Evolutionary conservation across 192 early-diverging fungal genomes (phyloP).

Genomic region (Funneliformis mosseae): DNA sequence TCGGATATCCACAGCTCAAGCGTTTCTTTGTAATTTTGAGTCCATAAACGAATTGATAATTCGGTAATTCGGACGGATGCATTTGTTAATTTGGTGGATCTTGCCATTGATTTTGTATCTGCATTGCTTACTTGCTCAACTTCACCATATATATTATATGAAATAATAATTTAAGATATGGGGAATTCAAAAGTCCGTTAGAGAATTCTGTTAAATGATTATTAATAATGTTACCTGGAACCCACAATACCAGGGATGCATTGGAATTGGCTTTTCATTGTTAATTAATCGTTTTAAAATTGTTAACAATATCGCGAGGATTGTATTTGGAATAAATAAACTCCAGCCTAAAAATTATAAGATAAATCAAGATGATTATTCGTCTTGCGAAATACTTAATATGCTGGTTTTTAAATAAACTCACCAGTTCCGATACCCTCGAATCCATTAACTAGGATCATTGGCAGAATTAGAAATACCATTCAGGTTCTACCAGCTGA

Average conservation of each 20-base stretch:
- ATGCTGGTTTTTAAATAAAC: background rate
- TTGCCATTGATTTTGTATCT: constrained; percentile 72
- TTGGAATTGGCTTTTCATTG: too few relatives aligned
- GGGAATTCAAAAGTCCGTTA: too few relatives aligned
- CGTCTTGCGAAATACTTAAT: background rate
- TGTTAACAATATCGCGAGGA: constrained; percentile 87
- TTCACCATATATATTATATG: constrained; percentile 44
- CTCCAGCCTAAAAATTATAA: constrained; percentile 58
- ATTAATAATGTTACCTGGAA: constrained; percentile 54
- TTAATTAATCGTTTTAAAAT: too few relatives aligned
- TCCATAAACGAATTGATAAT: constrained; percentile 89
- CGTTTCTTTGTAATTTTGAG: constrained; percentile 81
- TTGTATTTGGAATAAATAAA: constrained; percentile 81
- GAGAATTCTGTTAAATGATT: constrained; percentile 61
- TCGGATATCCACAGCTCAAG: constrained; percentile 73
- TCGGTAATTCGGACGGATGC: constrained; percentile 86
- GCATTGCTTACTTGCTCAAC: constrained; percentile 63
- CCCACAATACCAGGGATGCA: too few relatives aligned
- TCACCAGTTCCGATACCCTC: constrained; percentile 90
- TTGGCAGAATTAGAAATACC: constrained; percentile 94
- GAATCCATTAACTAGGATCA: constrained; percentile 90
- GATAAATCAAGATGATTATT: background rate
- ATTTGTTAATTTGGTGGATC: constrained; percentile 70
- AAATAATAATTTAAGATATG: too few relatives aligned
- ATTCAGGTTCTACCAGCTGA: constrained; percentile 90